Conservation (phyloP, 306 rosid species). For the Sphenostylis stenocarpa region DNA sequence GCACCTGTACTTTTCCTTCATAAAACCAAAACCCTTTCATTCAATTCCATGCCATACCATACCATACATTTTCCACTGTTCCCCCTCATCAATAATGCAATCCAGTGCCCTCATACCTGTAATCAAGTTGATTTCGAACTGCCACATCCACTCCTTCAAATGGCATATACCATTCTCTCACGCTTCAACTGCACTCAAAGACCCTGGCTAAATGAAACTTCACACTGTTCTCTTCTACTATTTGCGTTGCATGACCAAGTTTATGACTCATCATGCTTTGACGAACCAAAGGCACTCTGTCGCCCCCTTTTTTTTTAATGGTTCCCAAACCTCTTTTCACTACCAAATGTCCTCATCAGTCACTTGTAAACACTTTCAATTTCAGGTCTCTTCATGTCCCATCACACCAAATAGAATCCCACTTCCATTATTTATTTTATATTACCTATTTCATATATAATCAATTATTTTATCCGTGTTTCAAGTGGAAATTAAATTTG, state of each 20-base stretch:
- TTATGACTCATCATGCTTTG: no score
- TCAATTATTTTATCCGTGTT: not conserved
- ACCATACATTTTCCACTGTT: not conserved
- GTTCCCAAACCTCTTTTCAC: not conserved
- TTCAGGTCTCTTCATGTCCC: constrained; percentile 20
- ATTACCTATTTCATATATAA: not conserved
- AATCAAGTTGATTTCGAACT: not conserved
- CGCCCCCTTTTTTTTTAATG: not conserved
- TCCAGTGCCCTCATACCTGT: not conserved
- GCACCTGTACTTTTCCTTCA: constrained; percentile 38
- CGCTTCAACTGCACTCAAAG: not conserved
- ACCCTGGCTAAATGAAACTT: not conserved
- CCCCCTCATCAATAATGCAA: constrained; percentile 18
- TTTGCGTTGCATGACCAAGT: no score
- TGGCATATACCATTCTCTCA: not conserved
- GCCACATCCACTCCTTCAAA: no score
- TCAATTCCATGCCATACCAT: no score
- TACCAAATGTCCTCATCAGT: constrained; percentile 20
- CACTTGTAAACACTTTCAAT: not conserved
- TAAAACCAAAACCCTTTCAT: not conserved
- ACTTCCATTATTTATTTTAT: not conserved
- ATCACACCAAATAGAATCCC: not conserved
- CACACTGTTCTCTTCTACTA: not conserved
- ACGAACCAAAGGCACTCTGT: not conserved
- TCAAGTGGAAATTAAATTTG: no score